A percentile compares a stretch with the other conserved stretches of the same genome.
Conservation (phyloP, 2,329 filamentous ascomycete genomes). For the Fusarium aywerte region DNA sequence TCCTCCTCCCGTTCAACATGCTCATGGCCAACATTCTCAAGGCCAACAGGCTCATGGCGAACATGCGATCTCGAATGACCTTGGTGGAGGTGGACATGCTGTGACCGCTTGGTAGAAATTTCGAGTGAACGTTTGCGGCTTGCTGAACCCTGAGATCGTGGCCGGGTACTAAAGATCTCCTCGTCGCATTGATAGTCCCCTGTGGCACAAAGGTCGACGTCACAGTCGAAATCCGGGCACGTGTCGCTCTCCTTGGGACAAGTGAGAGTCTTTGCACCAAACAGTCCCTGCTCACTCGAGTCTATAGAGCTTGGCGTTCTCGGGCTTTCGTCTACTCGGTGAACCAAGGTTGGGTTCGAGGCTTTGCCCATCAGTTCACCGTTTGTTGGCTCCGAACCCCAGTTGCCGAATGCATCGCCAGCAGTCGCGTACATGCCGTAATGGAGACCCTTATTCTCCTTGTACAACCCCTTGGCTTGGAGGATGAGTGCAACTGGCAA, state of each 20-base stretch:
- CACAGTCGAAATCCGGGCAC: constrained; percentile 5
- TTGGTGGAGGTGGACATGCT: background rate
- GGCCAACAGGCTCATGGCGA: background rate
- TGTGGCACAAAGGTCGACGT: constrained; percentile 3
- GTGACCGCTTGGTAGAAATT: background rate
- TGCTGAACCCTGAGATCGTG: constrained; percentile 1
- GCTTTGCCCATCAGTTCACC: constrained; percentile 2
- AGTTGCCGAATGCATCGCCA: background rate
- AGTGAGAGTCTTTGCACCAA: background rate
- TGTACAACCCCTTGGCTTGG: background rate
- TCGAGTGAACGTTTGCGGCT: constrained; percentile 1
- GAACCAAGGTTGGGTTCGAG: background rate
- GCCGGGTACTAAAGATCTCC: background rate
- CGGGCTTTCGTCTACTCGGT: background rate
- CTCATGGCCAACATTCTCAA: background rate
- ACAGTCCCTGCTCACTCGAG: background rate
- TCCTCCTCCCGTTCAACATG: background rate
- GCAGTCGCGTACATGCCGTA: background rate
- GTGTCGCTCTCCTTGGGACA: background rate
- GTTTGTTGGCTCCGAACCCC: background rate
- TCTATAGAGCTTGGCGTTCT: constrained; percentile 1
- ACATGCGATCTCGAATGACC: background rate
- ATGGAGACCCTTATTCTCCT: background rate
- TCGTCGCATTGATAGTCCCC: background rate
- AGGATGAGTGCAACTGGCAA: background rate